Conservation (phyloP, 495 filamentous ascomycete species). For the Talaromyces adpressus region DNA sequence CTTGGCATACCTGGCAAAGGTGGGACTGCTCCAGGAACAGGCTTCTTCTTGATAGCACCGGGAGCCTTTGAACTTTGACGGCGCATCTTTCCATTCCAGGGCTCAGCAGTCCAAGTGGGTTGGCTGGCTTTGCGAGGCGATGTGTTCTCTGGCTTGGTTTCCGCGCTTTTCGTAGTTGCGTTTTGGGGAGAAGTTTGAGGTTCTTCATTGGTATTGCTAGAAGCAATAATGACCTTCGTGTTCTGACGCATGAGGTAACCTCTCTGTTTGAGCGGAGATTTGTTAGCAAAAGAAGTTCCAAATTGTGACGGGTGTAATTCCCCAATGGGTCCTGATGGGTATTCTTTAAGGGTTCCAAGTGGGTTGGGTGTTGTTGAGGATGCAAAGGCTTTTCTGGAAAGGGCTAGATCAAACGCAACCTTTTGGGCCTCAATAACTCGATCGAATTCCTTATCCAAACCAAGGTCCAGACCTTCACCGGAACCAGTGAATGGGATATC, state of each 20-base stretch:
- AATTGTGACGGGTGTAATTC: background rate
- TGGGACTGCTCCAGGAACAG: slow-evolving; percentile 56
- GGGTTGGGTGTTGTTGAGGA: slow-evolving; percentile 10
- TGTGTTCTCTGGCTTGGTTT: slow-evolving; percentile 53
- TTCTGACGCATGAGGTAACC: slow-evolving; percentile 98
- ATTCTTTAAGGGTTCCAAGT: background rate
- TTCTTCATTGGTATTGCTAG: slow-evolving; percentile 53
- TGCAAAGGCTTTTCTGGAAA: slow-evolving; percentile 21
- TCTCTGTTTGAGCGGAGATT: slow-evolving; percentile 56
- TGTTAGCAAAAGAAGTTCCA: slow-evolving; percentile 9
- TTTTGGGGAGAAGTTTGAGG: slow-evolving; percentile 35
- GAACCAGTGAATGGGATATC: slow-evolving; percentile 58
- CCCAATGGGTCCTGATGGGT: background rate
- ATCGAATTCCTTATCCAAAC: slow-evolving; percentile 88
- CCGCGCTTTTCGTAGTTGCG: slow-evolving; percentile 38
- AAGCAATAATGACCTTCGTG: slow-evolving; percentile 90
- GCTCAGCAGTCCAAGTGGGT: slow-evolving; percentile 91
- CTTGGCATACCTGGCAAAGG: slow-evolving; percentile 86
- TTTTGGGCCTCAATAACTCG: slow-evolving; percentile 96
- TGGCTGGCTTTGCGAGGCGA: slow-evolving; percentile 69
- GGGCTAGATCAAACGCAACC: slow-evolving; percentile 62
- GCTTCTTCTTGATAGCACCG: slow-evolving; percentile 56
- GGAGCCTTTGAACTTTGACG: slow-evolving; percentile 58
- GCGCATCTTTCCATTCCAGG: slow-evolving; percentile 78
- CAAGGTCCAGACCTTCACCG: slow-evolving; percentile 58